Percentiles rank a stretch among this genome's conserved stretches.
Evolutionary conservation across 495 filamentous ascomycete species (phyloP).

Genomic region (Echria macrotheca): DNA sequence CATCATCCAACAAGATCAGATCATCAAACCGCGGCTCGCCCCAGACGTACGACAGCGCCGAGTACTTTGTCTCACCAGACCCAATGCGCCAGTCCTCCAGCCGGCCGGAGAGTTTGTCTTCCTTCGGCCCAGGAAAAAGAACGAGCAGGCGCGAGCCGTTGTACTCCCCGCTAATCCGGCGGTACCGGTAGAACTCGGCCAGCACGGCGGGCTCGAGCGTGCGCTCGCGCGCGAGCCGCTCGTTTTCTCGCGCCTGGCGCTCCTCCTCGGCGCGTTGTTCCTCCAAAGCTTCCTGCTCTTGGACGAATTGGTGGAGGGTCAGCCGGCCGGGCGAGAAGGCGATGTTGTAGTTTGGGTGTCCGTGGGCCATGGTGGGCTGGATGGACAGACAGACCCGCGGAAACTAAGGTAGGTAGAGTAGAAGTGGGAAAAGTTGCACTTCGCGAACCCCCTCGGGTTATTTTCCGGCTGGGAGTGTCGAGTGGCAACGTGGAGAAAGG

Average conservation of each 20-base stretch:
- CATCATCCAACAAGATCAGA: slow-evolving; percentile 7
- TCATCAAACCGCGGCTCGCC: slow-evolving; percentile 6
- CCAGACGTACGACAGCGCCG: slow-evolving; percentile 11
- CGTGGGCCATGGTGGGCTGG: neutral
- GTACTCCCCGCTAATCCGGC: slow-evolving; percentile 1
- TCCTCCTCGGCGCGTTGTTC: slow-evolving; percentile 4
- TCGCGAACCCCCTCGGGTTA: too few relatives aligned
- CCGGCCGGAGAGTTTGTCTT: slow-evolving; percentile 5
- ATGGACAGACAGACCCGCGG: too few relatives aligned
- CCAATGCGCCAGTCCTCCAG: neutral
- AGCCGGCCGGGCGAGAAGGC: slow-evolving; percentile 8
- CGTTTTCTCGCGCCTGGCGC: neutral
- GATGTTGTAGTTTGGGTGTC: neutral
- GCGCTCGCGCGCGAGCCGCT: slow-evolving; percentile 1
- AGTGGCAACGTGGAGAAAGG: too few relatives aligned
- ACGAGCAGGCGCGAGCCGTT: slow-evolving; percentile 3
- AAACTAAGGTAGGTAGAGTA: too few relatives aligned
- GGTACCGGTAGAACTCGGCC: slow-evolving; percentile 11
- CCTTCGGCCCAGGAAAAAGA: slow-evolving; percentile 5
- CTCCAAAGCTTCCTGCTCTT: slow-evolving; percentile 5
- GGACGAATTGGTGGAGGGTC: neutral
- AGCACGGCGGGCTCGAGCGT: slow-evolving; percentile 10
- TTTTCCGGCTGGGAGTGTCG: too few relatives aligned
- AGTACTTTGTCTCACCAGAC: neutral
- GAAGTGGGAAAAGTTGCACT: too few relatives aligned